Percentiles rank a stretch among this genome's conserved stretches.
Evolutionary conservation across 768 basidiomycete genomes (phyloP).

Genomic region (Cystofilobasidium ferigula): DNA sequence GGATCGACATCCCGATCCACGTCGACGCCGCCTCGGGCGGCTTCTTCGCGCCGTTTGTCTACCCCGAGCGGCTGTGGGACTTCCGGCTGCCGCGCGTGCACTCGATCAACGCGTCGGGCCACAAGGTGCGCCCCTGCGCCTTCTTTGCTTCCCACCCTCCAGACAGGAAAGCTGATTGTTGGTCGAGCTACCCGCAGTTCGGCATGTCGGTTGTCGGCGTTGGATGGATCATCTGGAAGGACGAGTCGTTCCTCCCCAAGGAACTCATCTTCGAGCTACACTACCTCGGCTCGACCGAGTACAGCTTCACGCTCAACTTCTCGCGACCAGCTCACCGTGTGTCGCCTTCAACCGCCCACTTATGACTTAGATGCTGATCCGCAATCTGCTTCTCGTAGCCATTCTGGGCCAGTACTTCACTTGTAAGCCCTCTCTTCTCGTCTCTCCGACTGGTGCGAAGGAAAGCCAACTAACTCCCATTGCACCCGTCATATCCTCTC

Average conservation of each 20-base stretch:
- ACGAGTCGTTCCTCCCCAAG: conserved; percentile 35
- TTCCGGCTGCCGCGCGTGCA: conserved; percentile 35
- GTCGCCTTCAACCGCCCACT: not conserved
- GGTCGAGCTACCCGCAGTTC: conserved; percentile 16
- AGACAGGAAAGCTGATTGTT: not conserved
- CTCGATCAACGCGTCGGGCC: conserved; percentile 37
- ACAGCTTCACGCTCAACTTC: conserved; percentile 31
- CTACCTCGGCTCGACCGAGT: conserved; percentile 30
- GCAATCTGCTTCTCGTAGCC: not conserved
- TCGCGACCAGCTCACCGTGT: conserved; percentile 25
- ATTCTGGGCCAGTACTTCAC: not conserved
- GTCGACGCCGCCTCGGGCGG: conserved; percentile 23
- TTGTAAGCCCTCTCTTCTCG: not conserved
- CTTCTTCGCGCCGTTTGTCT: conserved; percentile 29
- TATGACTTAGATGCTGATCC: no score
- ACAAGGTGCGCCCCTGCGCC: conserved; percentile 21
- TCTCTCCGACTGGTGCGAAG: conserved; percentile 26
- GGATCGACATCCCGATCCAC: conserved; percentile 34
- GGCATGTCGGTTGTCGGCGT: conserved; percentile 31
- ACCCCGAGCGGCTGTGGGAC: conserved; percentile 34
- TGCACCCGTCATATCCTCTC: no score
- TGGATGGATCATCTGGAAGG: conserved; percentile 36
- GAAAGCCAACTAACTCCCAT: conserved; percentile 27
- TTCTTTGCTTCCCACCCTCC: conserved; percentile 14
- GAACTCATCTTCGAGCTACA: conserved; percentile 31